Conservation (phyloP, 352 stramenopile species). For the Pythium biforme region DNA sequence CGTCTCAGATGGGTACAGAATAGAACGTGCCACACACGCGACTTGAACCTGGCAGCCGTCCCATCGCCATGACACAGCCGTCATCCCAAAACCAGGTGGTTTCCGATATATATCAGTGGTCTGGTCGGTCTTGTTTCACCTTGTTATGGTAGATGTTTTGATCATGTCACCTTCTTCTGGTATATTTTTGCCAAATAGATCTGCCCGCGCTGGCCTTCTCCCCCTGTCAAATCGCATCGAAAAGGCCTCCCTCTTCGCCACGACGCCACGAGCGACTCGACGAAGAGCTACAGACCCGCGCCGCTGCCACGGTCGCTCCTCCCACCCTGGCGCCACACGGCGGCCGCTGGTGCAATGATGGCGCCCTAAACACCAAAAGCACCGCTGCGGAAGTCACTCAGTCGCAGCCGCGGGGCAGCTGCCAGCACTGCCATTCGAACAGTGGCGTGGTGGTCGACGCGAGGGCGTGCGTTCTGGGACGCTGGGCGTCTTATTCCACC, state of each 20-base stretch:
- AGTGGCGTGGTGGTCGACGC: background rate
- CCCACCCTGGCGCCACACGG: conserved; percentile 1
- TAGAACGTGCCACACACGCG: background rate
- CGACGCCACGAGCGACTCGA: conserved; percentile 19
- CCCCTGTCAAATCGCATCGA: conserved; percentile 9
- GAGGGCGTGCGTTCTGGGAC: background rate
- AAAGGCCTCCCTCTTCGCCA: conserved; percentile 1
- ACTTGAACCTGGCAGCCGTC: background rate
- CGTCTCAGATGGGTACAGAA: conserved; percentile 4
- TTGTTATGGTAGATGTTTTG: background rate
- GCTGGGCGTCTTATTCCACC: background rate
- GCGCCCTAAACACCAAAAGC: conserved; percentile 3
- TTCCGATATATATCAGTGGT: no score
- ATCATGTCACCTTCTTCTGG: conserved; percentile 6
- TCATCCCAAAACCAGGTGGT: background rate
- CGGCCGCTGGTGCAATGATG: background rate
- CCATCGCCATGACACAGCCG: background rate
- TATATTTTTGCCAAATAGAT: background rate
- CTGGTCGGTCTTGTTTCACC: no score
- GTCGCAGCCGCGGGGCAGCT: background rate
- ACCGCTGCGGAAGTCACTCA: no score
- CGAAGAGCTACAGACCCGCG: conserved; percentile 8
- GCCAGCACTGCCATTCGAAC: background rate
- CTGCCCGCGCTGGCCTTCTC: conserved; percentile 2
- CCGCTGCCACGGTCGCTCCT: background rate